Base-by-base conservation (phyloP, 1,139 yeast species). In the Taiozyma onychis region DNA sequence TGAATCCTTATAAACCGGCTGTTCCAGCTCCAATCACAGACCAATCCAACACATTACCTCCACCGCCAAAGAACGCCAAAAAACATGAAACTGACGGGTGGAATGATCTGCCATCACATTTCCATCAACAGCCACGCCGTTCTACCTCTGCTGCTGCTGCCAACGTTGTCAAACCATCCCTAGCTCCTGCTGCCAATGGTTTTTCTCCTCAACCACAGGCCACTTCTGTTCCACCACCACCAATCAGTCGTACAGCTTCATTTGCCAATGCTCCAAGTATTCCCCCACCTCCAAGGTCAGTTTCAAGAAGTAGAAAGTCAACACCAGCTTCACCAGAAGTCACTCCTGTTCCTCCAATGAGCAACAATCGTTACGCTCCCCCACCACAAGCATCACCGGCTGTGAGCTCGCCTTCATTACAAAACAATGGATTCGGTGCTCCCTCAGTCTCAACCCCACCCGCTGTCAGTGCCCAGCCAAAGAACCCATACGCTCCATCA, bases 71-170 rank as follows among this genome's bases (percentile, higher is more conserved):
- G 39, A 67, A 65, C 48, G 62, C 72, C 11, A 70, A 74, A 45
- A 78, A 75, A 59, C 79, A 76, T 61, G 85, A 85, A 44, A 83
- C 83, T 44, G 93, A 87, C 46, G 97, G 97, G 4, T 91, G 97
- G 97, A 91, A 91, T 64, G 97, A 91, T 67, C 74, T 91, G 57
- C 97, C 97, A 46, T 76, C 83, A n/a, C 74, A 80, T 28, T 76
- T 85, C 66, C 81, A 73, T 65, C 71, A 78, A 24, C 47, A 44
- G 34, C 53, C 53, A 26, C 75, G 80, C 37, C 77, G 85, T 58
- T 75, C 81, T 21, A 73, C 83, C 2, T 71, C 80, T 4, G 75
- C 75, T 24, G 68, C 76, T 18, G 63, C 66, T 39, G 61, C 55
- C 14, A 59, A 65, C 11, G 68, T 73, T 48, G 21, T 11, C 11